Evolutionary conservation across 2,329 filamentous ascomycete species (phyloP).

Genomic region (Gnomoniopsis smithogilvyi): DNA sequence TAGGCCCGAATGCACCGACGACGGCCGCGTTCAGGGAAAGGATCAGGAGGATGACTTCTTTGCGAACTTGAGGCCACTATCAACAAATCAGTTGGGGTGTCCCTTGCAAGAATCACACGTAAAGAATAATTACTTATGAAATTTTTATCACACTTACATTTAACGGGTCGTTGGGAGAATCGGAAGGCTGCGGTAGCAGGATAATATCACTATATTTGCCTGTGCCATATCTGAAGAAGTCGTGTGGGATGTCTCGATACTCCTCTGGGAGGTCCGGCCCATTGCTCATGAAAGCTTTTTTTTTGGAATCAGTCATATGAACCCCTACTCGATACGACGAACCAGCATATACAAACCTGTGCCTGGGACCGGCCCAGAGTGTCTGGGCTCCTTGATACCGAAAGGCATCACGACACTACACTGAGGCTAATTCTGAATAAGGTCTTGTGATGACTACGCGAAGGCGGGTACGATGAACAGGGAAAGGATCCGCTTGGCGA

Average conservation of each 20-base stretch:
- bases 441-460: neutral
- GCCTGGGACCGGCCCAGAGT: neutral
- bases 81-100: neutral
- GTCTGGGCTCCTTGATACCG: neutral
- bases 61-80: constrained; percentile 19
- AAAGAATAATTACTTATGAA: neutral
- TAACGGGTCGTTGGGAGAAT: neutral
- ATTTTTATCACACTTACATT: neutral
- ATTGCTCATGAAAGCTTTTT: neutral
- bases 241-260: neutral
- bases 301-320: neutral
- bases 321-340: neutral
- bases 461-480: too few relatives aligned
- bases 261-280: neutral
- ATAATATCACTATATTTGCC: neutral
- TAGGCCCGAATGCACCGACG: constrained; percentile 47
- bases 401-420: neutral
- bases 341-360: neutral
- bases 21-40: constrained; percentile 42
- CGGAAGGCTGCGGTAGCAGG: neutral
- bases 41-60: constrained; percentile 42
- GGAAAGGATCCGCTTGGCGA: too few relatives aligned
- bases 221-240: neutral
- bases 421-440: neutral
- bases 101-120: neutral